Base-by-base conservation (phyloP, 208 protist species). In the Leptomonas pyrrhocoris region DNA sequence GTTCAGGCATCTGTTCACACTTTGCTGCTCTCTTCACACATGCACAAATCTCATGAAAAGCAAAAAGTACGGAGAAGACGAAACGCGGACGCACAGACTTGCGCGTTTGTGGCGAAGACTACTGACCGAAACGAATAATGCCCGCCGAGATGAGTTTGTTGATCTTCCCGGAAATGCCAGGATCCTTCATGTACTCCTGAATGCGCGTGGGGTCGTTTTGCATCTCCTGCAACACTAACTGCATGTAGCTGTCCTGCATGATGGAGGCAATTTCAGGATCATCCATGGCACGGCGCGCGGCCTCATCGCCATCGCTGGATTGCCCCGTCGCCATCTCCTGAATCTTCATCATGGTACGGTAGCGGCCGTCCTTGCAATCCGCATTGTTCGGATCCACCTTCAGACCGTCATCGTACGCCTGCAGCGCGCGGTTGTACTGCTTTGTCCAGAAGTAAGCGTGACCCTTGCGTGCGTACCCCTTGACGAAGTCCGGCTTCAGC, bases 81-180 rank as follows among this genome's bases (percentile, higher is more conserved):
- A 49, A 21, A 36, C 30, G 5, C 30, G 34, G 21, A 54, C 27
- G 34, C 2, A 48, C 23, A 48, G 16, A 48, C 15, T 18, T 23
- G 45, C 15, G 23, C 18, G 51, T 31, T 56, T 2, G 15, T 56
- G 28, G 11, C 13, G n/a, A 31, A 48, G 15, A 18, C 31, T 77
- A 79, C 46, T 79, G 60, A 13, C 92, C 94, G 71, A 97, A 88
- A 23, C 89, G 92, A 81, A 99, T 98, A 71, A 99, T 96, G 63
- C 98, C 98, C 50, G 96, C 97, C 4, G 90, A 92, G 59, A 98
- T 86, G n/a, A 99, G 93, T 69, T 98, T 99, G 65, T 98, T 88
- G 68, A 99, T 98, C 84, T 98, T 98, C 9, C 50, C 74, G 5
- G 87, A 65, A 66, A 99, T 91, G 30, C 61, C 71, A 0, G 96